phyloP scores from a whole-genome alignment of 2,329 filamentous ascomycete species.

The Aspergillus pseudoviridinutans region DNA sequence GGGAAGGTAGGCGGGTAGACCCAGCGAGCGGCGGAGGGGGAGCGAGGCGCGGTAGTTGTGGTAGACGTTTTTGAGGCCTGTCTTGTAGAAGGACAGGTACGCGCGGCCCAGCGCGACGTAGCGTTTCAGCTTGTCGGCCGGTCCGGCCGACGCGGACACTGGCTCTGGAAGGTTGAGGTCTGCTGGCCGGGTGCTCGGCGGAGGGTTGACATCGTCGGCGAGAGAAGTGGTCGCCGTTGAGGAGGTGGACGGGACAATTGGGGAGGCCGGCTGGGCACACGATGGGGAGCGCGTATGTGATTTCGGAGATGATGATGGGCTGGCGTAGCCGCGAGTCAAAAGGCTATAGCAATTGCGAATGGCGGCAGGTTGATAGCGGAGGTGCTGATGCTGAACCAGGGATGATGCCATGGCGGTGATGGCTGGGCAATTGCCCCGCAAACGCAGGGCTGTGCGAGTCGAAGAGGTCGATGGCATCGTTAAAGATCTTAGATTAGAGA shows the following conservation, averaged over 20 bases:
- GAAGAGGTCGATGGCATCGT: background rate
- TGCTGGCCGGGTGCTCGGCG: constrained; percentile 67
- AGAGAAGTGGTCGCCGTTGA: constrained; percentile 16
- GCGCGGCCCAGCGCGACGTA: constrained; percentile 60
- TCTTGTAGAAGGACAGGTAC: constrained; percentile 83
- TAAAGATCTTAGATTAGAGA: background rate
- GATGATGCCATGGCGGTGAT: background rate
- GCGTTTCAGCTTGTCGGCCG: constrained; percentile 33
- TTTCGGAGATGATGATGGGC: constrained; percentile 11
- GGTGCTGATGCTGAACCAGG: background rate
- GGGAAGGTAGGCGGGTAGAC: constrained; percentile 32
- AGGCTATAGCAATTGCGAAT: background rate
- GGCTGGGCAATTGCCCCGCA: background rate
- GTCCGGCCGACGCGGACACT: constrained; percentile 39
- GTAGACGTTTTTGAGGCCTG: constrained; percentile 70
- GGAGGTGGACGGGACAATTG: constrained; percentile 12
- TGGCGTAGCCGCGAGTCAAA: constrained; percentile 3
- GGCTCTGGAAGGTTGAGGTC: constrained; percentile 61
- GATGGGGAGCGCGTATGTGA: constrained; percentile 17
- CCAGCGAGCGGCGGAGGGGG: constrained; percentile 27
- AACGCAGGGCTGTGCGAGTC: background rate
- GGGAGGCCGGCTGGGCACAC: constrained; percentile 13
- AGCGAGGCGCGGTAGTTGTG: constrained; percentile 53
- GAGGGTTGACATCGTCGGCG: constrained; percentile 60
- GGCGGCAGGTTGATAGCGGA: background rate